A percentile compares a stretch with the other conserved stretches of the same genome.
Conservation (phyloP, 2,329 filamentous ascomycete species). For the Penicillium sumatraense region DNA sequence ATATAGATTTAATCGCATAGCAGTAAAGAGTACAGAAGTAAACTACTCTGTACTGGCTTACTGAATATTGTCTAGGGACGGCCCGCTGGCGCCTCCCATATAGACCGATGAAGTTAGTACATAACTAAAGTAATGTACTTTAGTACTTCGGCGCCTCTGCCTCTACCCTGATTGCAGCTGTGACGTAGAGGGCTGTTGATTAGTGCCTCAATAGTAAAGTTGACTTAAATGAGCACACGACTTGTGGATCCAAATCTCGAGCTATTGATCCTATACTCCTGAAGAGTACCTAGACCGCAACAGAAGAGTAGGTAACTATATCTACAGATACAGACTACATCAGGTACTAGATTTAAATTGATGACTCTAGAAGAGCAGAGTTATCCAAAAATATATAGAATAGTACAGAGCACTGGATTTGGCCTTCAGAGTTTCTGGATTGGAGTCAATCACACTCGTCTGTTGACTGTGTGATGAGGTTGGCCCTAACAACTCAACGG, state of each 20-base stretch:
- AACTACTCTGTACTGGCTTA: no score
- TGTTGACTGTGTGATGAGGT: slow-evolving; percentile 22
- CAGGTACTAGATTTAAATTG: no score
- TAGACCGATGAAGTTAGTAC: background rate
- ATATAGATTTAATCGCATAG: no score
- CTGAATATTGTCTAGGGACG: background rate
- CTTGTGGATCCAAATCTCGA: background rate
- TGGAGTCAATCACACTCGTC: background rate
- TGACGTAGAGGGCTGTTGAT: background rate
- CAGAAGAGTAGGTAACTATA: no score
- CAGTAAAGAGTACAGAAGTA: no score
- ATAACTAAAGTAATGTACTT: background rate
- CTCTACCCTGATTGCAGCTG: background rate
- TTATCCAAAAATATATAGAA: no score
- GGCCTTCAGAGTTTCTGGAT: no score
- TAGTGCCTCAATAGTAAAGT: background rate
- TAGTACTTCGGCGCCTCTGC: background rate
- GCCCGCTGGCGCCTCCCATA: background rate
- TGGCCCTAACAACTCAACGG: slow-evolving; percentile 24
- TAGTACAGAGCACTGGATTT: no score
- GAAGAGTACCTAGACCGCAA: no score
- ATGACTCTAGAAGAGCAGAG: no score
- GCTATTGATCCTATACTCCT: background rate
- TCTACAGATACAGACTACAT: no score
- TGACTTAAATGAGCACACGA: background rate